Evolutionary conservation across 2,329 filamentous ascomycete species (phyloP), one percentile per base, ranked within the genome.

Genomic region (Metarhizium anisopliae): DNA sequence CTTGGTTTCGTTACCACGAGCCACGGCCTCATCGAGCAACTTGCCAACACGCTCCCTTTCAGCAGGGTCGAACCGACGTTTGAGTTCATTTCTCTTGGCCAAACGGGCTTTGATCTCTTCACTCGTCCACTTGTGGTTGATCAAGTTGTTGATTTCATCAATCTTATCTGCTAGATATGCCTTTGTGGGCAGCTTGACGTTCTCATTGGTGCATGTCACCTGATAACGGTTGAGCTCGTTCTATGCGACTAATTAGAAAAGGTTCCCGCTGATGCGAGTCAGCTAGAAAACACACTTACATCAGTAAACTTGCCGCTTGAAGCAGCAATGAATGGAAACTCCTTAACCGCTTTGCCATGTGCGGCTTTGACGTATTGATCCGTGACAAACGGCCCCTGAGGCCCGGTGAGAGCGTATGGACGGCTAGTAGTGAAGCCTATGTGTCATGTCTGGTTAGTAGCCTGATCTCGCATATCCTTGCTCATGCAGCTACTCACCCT

Each of bases 311-410:
- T 77, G 52, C 85, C 84, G 68, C 96, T 92, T 0, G 94, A 97
- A 67, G 93, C 92, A 59, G 87, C 86, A 59, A 94, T 86, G 70
- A 97, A 96, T 4, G 92, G 91, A 73, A 91, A 96, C 40, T 92
- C 85, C 68, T 87, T 87, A 66, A 90, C 82, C 0, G 88, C 80
- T 64, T 92, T 91, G 50, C 94, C 94, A 67, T 95, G 88, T 7
- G 90, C 85, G 47, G 89, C 85, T 54, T 86, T 76, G 36, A 89
- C 83, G 67, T 97, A 96, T 68, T 92, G 87, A 59, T 95, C 90
- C 0, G 91, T 95, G 36, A 89, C 82, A 64, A 96, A 88, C 3
- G 78, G 78, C 59, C 90, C 87, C 42, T 90, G 89, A 57, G 88
- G 87, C 2, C 82, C 86, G 60, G 86, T 84, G 66, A 97, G 84